Conservation (phyloP, 75 land plant genomes). For the Pseudotsuga menziesii region DNA sequence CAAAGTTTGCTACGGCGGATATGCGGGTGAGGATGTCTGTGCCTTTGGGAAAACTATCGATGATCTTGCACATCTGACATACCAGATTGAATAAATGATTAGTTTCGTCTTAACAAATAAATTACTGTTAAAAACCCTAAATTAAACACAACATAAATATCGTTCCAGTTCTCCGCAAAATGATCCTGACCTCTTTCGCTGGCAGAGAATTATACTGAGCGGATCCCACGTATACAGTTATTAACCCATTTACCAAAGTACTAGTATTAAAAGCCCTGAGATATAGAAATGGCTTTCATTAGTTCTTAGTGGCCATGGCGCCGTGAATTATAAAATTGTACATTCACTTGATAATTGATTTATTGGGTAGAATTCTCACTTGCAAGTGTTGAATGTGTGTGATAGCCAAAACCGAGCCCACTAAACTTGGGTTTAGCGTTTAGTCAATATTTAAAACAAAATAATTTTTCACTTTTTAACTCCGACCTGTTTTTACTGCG, state of each 20-base stretch:
- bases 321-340: neutral
- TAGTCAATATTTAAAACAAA: no score
- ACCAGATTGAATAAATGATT: neutral
- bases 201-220: slow-evolving; percentile 26
- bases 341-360: neutral
- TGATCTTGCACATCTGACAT: slow-evolving; percentile 30
- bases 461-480: no score
- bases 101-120: no score
- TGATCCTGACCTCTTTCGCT: neutral
- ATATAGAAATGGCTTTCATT: neutral
- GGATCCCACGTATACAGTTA: neutral
- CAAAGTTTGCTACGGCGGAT: slow-evolving; percentile 24
- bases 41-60: slow-evolving; percentile 32
- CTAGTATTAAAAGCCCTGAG: neutral
- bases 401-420: no score
- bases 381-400: slow-evolving; percentile 45
- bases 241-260: slow-evolving; percentile 11
- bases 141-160: neutral
- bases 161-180: neutral
- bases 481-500: no score
- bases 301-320: no score
- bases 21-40: slow-evolving; percentile 29
- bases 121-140: neutral
- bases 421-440: no score
- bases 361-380: slow-evolving; percentile 13